Percentiles rank a stretch among this genome's conserved stretches.
phyloP scores from a whole-genome alignment of 1,139 yeast genomes.

The Kodamaea sp. region DNA sequence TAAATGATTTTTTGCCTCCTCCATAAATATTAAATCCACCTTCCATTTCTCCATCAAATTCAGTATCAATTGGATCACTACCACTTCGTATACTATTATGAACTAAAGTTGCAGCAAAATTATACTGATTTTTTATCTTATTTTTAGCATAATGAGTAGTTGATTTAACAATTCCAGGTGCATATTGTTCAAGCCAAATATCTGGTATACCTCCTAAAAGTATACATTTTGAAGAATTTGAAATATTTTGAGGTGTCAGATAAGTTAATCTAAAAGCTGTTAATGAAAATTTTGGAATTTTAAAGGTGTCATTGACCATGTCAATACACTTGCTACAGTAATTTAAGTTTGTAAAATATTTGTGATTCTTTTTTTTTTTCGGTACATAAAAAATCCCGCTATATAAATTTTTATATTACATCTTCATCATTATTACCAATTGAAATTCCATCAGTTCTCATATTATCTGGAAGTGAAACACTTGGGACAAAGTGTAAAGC shows the following conservation, averaged over 20 bases:
- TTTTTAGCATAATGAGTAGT: constrained; percentile 14
- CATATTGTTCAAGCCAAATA: constrained; percentile 49
- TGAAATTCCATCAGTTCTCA: constrained; percentile 53
- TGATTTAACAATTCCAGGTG: constrained; percentile 17
- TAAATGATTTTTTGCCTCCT: neutral
- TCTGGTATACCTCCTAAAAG: constrained; percentile 66
- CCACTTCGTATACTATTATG: constrained; percentile 13
- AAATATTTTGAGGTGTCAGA: constrained; percentile 47
- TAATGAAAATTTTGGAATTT: constrained; percentile 41
- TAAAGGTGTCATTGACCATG: constrained; percentile 6
- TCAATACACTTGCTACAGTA: neutral
- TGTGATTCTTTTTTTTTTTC: neutral
- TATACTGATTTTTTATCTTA: constrained; percentile 15
- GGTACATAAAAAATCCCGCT: neutral
- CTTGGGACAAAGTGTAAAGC: constrained; percentile 69
- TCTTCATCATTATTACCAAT: constrained; percentile 46
- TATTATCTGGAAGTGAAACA: constrained; percentile 69
- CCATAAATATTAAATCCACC: neutral
- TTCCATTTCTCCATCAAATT: neutral
- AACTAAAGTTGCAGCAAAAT: constrained; percentile 13
- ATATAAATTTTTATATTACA: constrained; percentile 23
- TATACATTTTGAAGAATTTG: constrained; percentile 46
- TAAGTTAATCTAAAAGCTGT: constrained; percentile 63
- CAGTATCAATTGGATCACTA: constrained; percentile 1
- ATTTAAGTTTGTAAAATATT: constrained; percentile 1